Evolutionary conservation across 2,329 filamentous ascomycete genomes (phyloP).

Genomic region (Xylaria sp.): DNA sequence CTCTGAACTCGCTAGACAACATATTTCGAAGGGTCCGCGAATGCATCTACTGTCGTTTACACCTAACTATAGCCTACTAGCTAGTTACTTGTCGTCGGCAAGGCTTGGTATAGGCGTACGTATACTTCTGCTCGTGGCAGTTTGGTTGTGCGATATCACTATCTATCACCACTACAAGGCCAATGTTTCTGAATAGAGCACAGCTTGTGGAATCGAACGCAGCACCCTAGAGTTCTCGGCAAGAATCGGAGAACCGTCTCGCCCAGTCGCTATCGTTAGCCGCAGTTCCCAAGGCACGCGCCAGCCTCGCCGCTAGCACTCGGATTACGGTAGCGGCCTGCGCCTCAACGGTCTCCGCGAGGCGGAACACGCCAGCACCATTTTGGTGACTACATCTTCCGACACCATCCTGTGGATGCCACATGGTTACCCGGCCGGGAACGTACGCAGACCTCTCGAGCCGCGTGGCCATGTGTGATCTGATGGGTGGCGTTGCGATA

Average conservation of each 20-base stretch:
- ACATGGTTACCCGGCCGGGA: neutral
- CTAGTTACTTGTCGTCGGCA: no score
- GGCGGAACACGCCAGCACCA: neutral
- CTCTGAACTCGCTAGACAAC: no score
- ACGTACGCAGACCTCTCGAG: neutral
- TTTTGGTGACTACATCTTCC: constrained; percentile 5
- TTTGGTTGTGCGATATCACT: neutral
- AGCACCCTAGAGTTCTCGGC: neutral
- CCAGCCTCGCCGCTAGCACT: neutral
- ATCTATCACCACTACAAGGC: neutral
- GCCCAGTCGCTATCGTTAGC: neutral
- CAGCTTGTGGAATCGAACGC: neutral
- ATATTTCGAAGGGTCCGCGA: no score
- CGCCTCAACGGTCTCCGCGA: neutral
- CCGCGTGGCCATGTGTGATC: neutral
- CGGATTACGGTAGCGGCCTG: neutral
- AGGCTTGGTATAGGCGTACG: no score
- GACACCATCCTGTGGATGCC: neutral
- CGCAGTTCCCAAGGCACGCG: neutral
- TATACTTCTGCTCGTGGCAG: neutral
- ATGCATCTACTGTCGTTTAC: no score
- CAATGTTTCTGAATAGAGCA: neutral
- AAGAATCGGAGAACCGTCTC: neutral
- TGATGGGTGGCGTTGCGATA: neutral
- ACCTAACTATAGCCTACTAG: no score